Evolutionary conservation across 2,329 filamentous ascomycete species (phyloP).

Genomic region (Sporothrix protearum): DNA sequence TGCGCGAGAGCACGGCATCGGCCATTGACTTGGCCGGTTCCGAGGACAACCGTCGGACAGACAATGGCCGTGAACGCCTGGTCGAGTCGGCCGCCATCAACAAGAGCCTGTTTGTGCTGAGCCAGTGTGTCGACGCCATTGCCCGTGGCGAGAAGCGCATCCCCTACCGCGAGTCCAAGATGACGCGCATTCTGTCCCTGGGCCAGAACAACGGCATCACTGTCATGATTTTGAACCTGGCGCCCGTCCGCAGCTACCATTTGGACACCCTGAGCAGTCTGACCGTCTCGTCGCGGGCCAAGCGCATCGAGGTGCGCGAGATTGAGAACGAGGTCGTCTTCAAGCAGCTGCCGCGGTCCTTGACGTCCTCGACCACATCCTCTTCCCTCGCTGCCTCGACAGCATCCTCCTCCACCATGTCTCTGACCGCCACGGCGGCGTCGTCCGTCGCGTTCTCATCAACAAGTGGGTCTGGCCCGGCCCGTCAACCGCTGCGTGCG

Average conservation of each 20-base stretch:
- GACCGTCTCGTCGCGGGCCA: constrained; percentile 91
- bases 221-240: constrained; percentile 93
- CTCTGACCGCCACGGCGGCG: constrained; percentile 2
- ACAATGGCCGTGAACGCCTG: constrained; percentile 87
- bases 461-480: constrained; percentile 40
- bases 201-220: constrained; percentile 95
- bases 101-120: constrained; percentile 91
- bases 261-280: constrained; percentile 89
- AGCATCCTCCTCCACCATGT: background rate
- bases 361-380: background rate
- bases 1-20: constrained; percentile 75
- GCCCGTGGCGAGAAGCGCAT: constrained; percentile 71
- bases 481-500: constrained; percentile 74
- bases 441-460: background rate
- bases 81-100: constrained; percentile 97
- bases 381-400: background rate
- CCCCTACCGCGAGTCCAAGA: constrained; percentile 92
- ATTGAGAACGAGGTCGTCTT: constrained; percentile 94
- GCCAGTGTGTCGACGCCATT: constrained; percentile 94
- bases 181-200: constrained; percentile 88
- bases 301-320: constrained; percentile 92
- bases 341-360: constrained; percentile 62
- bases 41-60: constrained; percentile 90
- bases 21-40: constrained; percentile 94
- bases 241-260: constrained; percentile 87